These are phyloP conservation scores for Fusarium sp. DNA, from an alignment of 2,329 filamentous ascomycete species.

Conservation along the genomic window DNA sequence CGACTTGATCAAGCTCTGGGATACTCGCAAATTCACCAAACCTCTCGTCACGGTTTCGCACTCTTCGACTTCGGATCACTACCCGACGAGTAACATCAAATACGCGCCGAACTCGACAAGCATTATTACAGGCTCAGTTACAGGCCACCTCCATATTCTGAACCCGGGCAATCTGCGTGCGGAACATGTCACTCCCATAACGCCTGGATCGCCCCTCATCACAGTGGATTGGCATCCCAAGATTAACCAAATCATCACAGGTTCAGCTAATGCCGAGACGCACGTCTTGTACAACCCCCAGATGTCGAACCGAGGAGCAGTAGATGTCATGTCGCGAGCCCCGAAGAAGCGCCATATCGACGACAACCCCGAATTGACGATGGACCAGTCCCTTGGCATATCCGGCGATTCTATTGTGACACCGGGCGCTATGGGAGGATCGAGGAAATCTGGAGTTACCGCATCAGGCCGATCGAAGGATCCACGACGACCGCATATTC, in stretches of 20 bases:
- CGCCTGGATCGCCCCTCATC: slow-evolving; percentile 83
- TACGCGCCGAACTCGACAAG: slow-evolving; percentile 88
- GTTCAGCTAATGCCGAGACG: slow-evolving; percentile 89
- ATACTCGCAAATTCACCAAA: slow-evolving; percentile 93
- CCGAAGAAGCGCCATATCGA: slow-evolving; percentile 97
- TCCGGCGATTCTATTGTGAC: slow-evolving; percentile 85
- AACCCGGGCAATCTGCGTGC: slow-evolving; percentile 91
- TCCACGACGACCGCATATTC: slow-evolving; percentile 86
- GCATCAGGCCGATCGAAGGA: slow-evolving; percentile 81
- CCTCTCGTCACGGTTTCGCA: slow-evolving; percentile 85
- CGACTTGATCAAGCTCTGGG: slow-evolving; percentile 94
- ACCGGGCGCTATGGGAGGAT: slow-evolving; percentile 68
- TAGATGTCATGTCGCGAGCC: slow-evolving; percentile 90
- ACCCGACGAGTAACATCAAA: slow-evolving; percentile 85
- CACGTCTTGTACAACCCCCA: slow-evolving; percentile 91
- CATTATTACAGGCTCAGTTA: slow-evolving; percentile 89
- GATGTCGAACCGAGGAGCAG: slow-evolving; percentile 84
- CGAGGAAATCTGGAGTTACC: slow-evolving; percentile 75
- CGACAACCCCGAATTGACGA: slow-evolving; percentile 88
- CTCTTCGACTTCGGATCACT: slow-evolving; percentile 84
- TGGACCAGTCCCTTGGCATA: slow-evolving; percentile 82
- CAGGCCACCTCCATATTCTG: slow-evolving; percentile 89
- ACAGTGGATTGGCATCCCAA: slow-evolving; percentile 92
- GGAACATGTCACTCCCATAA: slow-evolving; percentile 90
- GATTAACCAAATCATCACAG: slow-evolving; percentile 95